These are phyloP conservation scores for Boletus rubescentipes DNA, from an alignment of 768 basidiomycete genomes.

Conservation along the genomic window DNA sequence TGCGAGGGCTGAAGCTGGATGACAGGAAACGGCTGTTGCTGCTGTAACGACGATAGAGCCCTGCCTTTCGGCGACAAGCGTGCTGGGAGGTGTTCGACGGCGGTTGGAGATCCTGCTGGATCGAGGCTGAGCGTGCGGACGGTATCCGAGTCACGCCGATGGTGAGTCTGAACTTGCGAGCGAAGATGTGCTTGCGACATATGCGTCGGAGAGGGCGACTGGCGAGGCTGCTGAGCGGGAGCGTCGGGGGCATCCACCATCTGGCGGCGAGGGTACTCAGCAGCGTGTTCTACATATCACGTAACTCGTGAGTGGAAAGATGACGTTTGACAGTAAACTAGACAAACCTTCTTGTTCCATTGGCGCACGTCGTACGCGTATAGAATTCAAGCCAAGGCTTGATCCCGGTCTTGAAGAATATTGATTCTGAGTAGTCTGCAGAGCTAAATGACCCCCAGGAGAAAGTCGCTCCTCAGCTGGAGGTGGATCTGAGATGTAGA, in stretches of 20 bases:
- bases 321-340: constrained; percentile 10
- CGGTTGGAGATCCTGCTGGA: constrained; percentile 52
- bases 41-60: constrained; percentile 18
- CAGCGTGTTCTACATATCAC: constrained; percentile 24
- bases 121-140: constrained; percentile 50
- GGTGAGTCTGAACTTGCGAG: constrained; percentile 44
- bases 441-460: constrained; percentile 16
- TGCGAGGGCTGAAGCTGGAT: constrained; percentile 26
- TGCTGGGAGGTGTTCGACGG: constrained; percentile 40
- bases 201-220: constrained; percentile 55
- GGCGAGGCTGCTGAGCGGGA: constrained; percentile 37
- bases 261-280: constrained; percentile 25
- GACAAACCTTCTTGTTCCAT: constrained; percentile 45
- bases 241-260: constrained; percentile 11
- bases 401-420: constrained; percentile 42
- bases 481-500: constrained; percentile 23
- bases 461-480: constrained; percentile 31
- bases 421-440: constrained; percentile 21
- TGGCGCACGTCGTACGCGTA: constrained; percentile 40
- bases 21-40: constrained; percentile 29
- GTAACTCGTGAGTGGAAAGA: constrained; percentile 9
- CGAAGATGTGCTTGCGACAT: constrained; percentile 33
- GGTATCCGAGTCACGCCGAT: constrained; percentile 76
- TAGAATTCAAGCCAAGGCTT: constrained; percentile 41
- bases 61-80: constrained; percentile 34